phyloP scores from a whole-genome alignment of 1,284 basidiomycete species.

The Cystobasidium sp. region DNA sequence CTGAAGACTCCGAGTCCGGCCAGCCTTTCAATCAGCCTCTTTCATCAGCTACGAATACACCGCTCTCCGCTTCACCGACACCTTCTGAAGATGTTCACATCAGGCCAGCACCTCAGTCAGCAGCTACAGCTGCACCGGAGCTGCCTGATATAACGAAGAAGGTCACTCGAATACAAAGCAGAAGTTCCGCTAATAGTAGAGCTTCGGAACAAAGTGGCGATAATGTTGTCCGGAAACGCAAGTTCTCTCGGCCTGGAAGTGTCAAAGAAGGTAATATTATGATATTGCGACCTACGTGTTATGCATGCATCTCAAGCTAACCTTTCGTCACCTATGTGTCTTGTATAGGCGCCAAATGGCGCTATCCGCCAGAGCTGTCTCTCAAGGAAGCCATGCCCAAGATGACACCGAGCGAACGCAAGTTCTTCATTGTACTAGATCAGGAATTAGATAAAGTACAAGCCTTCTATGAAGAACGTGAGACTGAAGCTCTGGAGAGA shows the following conservation, averaged over 20 bases:
- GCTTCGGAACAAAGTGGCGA: not conserved
- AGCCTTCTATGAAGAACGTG: slow-evolving; percentile 73
- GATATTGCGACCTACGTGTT: not conserved
- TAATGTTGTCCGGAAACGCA: slow-evolving; percentile 22
- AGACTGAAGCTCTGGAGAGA: slow-evolving; percentile 68
- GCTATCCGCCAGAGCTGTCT: slow-evolving; percentile 27
- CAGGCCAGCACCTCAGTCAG: not conserved
- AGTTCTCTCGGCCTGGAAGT: slow-evolving; percentile 17
- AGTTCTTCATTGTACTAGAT: slow-evolving; percentile 77
- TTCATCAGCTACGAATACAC: not conserved
- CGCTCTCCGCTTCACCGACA: not conserved
- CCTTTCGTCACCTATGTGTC: not conserved
- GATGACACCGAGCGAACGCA: slow-evolving; percentile 66
- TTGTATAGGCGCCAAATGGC: slow-evolving; percentile 16
- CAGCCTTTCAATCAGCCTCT: slow-evolving; percentile 30
- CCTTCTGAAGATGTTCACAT: not conserved
- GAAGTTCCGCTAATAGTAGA: slow-evolving; percentile 30
- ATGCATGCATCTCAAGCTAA: not conserved
- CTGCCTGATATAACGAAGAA: not conserved
- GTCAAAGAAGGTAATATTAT: slow-evolving; percentile 20
- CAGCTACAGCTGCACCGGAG: not conserved
- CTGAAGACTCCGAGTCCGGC: slow-evolving; percentile 16
- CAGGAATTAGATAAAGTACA: slow-evolving; percentile 74
- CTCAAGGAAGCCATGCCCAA: slow-evolving; percentile 64
- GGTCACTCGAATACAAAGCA: slow-evolving; percentile 30